These are phyloP conservation scores for Sclerotinia minor DNA, from an alignment of 2,329 filamentous ascomycete genomes.

Conservation along the genomic window DNA sequence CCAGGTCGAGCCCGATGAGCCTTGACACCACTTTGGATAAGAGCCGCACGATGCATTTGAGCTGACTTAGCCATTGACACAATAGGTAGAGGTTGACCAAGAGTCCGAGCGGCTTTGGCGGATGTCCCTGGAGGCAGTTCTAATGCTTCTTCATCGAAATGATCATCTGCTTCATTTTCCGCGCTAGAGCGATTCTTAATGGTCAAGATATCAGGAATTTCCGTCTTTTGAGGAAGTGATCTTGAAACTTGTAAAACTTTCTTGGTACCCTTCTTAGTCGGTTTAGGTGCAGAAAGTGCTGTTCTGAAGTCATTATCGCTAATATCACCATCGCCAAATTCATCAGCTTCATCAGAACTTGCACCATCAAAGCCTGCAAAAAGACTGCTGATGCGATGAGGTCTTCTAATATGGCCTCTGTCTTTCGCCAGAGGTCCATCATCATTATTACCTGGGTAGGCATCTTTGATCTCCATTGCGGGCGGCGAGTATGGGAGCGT, in stretches of 20 bases:
- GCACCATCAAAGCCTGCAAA: constrained; percentile 79
- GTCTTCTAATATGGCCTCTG: constrained; percentile 60
- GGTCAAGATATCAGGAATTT: constrained; percentile 32
- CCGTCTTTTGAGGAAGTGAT: constrained; percentile 38
- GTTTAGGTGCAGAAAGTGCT: constrained; percentile 62
- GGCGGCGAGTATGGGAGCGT: constrained; percentile 52
- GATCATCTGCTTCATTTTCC: constrained; percentile 28
- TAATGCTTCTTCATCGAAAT: constrained; percentile 33
- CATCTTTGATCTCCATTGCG: constrained; percentile 54
- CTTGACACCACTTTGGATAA: constrained; percentile 77
- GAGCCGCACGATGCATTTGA: constrained; percentile 73
- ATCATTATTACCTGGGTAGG: constrained; percentile 78
- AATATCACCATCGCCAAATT: constrained; percentile 60
- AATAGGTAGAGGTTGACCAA: constrained; percentile 40
- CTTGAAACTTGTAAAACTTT: constrained; percentile 32
- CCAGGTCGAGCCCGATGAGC: constrained; percentile 64
- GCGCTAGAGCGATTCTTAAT: neutral
- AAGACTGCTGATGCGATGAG: constrained; percentile 77
- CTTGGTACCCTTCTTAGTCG: constrained; percentile 38
- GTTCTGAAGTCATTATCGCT: constrained; percentile 69
- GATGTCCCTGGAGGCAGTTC: constrained; percentile 29
- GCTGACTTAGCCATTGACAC: constrained; percentile 41
- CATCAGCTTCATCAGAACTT: constrained; percentile 66
- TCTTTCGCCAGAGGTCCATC: constrained; percentile 65
- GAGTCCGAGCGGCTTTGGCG: constrained; percentile 34